Conservation (phyloP, 2,329 filamentous ascomycete genomes). For the Colletotrichum higginsianum region DNA sequence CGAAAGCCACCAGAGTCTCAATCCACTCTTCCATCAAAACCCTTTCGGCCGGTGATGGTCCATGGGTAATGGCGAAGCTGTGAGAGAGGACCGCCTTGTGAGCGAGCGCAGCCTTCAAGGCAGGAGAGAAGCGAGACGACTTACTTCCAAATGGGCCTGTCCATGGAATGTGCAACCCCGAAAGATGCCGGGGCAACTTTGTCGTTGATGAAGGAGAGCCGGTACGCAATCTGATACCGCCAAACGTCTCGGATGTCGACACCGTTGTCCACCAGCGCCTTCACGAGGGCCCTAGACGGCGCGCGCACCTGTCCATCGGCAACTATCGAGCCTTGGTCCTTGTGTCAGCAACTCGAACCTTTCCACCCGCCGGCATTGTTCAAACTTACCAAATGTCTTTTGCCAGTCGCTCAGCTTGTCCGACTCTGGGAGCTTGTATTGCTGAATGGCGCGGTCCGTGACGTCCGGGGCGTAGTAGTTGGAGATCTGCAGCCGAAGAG, state of each 20-base stretch:
- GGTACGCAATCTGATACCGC: constrained; percentile 59
- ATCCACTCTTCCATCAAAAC: constrained; percentile 57
- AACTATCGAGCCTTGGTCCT: constrained; percentile 48
- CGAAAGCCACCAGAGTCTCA: constrained; percentile 54
- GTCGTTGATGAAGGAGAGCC: constrained; percentile 59
- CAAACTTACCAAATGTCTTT: constrained; percentile 51
- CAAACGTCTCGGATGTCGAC: constrained; percentile 54
- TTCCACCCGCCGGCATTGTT: not conserved
- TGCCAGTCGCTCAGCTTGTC: constrained; percentile 54
- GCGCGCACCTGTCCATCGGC: constrained; percentile 58
- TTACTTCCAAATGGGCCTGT: constrained; percentile 60
- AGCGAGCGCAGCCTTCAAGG: not conserved
- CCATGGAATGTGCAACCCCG: constrained; percentile 58
- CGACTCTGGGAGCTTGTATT: constrained; percentile 53
- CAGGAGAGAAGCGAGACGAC: constrained; percentile 41
- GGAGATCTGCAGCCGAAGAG: constrained; percentile 54
- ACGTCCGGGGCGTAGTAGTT: constrained; percentile 61
- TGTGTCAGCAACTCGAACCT: not conserved
- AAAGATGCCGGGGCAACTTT: constrained; percentile 53
- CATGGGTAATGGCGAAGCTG: constrained; percentile 57
- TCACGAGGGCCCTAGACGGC: constrained; percentile 52
- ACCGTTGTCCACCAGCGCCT: constrained; percentile 51
- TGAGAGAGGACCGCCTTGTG: not conserved
- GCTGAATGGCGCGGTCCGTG: constrained; percentile 52
- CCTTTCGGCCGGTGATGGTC: constrained; percentile 53